A percentile compares a stretch with the other conserved stretches of the same genome.
phyloP scores from a whole-genome alignment of 2,329 filamentous ascomycete genomes.

The Hypoxylon sp. region DNA sequence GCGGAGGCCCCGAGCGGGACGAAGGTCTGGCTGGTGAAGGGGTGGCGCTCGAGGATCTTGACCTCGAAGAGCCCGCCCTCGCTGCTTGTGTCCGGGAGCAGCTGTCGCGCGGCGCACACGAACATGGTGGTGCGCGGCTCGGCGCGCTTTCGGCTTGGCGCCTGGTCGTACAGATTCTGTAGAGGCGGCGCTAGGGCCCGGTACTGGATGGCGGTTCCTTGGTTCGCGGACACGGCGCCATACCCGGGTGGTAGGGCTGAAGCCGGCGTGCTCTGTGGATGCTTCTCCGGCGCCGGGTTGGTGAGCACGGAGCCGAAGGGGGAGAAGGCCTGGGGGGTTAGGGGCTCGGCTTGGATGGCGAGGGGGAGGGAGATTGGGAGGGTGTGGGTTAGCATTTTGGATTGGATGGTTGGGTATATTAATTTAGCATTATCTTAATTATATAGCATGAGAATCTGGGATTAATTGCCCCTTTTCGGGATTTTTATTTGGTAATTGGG shows the following conservation, averaged over 20 bases:
- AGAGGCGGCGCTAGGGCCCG: conserved; percentile 80
- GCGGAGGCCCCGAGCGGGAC: conserved; percentile 70
- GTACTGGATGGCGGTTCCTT: conserved; percentile 89
- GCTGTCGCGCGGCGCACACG: conserved; percentile 64
- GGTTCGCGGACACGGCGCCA: conserved; percentile 73
- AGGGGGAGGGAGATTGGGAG: conserved; percentile 39
- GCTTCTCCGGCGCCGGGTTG: conserved; percentile 70
- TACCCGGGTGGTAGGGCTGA: conserved; percentile 41
- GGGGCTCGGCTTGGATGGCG: conserved; percentile 67
- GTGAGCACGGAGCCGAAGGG: conserved; percentile 85
- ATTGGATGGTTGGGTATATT: conserved; percentile 3
- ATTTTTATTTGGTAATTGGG: too few relatives aligned
- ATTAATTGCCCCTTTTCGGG: neutral
- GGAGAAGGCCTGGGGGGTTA: conserved; percentile 74
- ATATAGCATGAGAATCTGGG: too few relatives aligned
- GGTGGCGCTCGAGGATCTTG: conserved; percentile 84
- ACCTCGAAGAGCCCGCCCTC: conserved; percentile 65
- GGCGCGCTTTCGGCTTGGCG: conserved; percentile 65
- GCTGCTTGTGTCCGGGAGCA: conserved; percentile 32
- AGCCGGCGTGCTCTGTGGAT: conserved; percentile 51
- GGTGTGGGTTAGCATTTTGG: conserved; percentile 42
- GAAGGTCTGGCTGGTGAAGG: conserved; percentile 94
- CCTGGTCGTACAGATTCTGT: conserved; percentile 72
- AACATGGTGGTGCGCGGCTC: conserved; percentile 86
- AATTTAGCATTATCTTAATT: too few relatives aligned